Base-by-base conservation (phyloP, 2,329 filamentous ascomycete species). In the Myriosclerotinia duriaeana region DNA sequence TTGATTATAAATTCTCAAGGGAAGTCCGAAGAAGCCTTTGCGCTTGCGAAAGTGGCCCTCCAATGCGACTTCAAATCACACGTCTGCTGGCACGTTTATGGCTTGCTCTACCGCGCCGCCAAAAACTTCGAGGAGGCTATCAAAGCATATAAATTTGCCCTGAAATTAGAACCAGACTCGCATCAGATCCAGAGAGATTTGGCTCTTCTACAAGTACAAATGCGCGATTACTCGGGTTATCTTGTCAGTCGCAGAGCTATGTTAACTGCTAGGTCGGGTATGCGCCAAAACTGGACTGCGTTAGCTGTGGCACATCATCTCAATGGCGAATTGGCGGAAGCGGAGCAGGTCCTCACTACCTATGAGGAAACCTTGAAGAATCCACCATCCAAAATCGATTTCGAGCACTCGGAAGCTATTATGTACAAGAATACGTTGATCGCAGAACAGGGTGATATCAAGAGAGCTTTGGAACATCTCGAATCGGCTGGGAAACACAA, bases 91-190 rank as follows among this genome's bases (percentile, higher is more conserved):
- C 96, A 99, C 79, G 95, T 99, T 69, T 99, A 98, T 78, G 95
- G 96, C 42, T 81, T 99, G 72, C 85, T 99, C 61, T 98, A 96
- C 80, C 89, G 94, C 62, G 89, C 92, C 59, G 90, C 91, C 76
- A 98, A 98, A 84, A 98, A 99, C 80, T 98, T 96, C 74, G 95
- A 98, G 78, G 95, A 98, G 81, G 94, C 96, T 12, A 97, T 97
- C 81, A 98, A 98, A 83, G 96, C 95, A 67, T 99, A 99, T 83
- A 96, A 96, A 78, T 97, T 96, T 78, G 95, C 95, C 20, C 82
- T 99, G 73, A 89, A 87, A 77, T 85, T 98, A 68, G 95, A 99
- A 76, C 94, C 96, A n/a, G 93, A 96, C 30, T 97, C 92, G 17
- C 84, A 87, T 69, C 94, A 97, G 78, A 99, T 99, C 74, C 92